A percentile compares a stretch with the other conserved stretches of the same genome.
Evolutionary conservation across 202 grass and related monocot species (phyloP).

Genomic region (Eragrostis tef): DNA sequence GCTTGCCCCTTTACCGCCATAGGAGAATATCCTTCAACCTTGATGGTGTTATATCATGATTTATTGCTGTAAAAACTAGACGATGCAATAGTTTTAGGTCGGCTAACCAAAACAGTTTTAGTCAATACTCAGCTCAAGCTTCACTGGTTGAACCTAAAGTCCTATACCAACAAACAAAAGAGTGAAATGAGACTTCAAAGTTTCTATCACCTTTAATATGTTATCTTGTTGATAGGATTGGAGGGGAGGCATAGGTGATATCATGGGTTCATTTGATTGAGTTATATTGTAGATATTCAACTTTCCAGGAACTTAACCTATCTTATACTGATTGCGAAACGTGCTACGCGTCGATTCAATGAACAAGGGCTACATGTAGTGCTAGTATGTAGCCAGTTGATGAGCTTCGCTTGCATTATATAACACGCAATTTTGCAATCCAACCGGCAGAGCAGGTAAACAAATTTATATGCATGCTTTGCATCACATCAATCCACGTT

Average conservation of each 20-base stretch:
- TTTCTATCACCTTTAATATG: slow-evolving; percentile 19
- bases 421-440: slow-evolving; percentile 15
- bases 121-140: background rate
- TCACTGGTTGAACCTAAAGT: slow-evolving; percentile 4
- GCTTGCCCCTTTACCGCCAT: background rate
- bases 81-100: background rate
- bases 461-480: slow-evolving; percentile 27
- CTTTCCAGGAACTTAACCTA: background rate
- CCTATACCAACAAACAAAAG: background rate
- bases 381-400: slow-evolving; percentile 6
- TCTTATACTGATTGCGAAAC: background rate
- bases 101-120: background rate
- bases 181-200: background rate
- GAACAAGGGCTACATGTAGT: background rate
- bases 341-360: slow-evolving; percentile 26
- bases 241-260: slow-evolving; percentile 38
- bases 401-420: slow-evolving; percentile 3
- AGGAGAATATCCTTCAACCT: background rate
- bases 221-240: slow-evolving; percentile 40
- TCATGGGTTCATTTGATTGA: slow-evolving; percentile 25
- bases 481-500: slow-evolving; percentile 9
- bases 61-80: background rate
- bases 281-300: background rate
- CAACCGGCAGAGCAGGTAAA: slow-evolving; percentile 3
- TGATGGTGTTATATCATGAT: slow-evolving; percentile 20